Percentiles rank a stretch among this genome's conserved stretches.
Evolutionary conservation across 139 green algal species (phyloP).

Genomic region (Chlorella vulgaris): DNA sequence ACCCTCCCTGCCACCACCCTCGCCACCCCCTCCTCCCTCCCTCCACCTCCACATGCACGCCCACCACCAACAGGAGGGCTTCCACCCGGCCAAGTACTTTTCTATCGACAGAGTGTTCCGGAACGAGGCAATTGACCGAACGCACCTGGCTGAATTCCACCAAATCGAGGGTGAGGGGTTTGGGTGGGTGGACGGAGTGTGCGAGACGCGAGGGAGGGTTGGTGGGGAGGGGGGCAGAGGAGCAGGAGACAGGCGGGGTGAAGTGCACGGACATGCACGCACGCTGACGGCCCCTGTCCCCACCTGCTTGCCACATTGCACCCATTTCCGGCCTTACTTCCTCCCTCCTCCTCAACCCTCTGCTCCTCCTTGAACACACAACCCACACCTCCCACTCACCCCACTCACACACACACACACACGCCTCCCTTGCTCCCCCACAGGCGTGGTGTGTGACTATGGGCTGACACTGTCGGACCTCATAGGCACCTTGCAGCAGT

Average conservation of each 20-base stretch:
- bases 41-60: not conserved
- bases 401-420: not conserved
- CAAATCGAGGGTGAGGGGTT: conserved; percentile 87
- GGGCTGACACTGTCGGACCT: conserved; percentile 93
- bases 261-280: too few relatives aligned
- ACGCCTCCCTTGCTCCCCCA: not conserved
- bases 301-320: too few relatives aligned
- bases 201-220: too few relatives aligned
- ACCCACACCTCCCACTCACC: too few relatives aligned
- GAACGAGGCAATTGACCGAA: conserved; percentile 98
- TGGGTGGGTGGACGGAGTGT: too few relatives aligned
- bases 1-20: too few relatives aligned
- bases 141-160: conserved; percentile 99
- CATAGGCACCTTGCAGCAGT: conserved; percentile 87
- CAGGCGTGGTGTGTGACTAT: conserved; percentile 83
- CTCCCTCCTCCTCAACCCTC: not conserved
- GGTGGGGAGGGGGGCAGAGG: too few relatives aligned
- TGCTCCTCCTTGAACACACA: not conserved
- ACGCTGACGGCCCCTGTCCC: too few relatives aligned
- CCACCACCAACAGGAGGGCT: conserved; percentile 49
- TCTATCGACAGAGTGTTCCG: conserved; percentile 98
- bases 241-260: too few relatives aligned
- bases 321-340: too few relatives aligned
- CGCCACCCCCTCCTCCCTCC: not conserved
- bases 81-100: conserved; percentile 88